A percentile compares a stretch with the other conserved stretches of the same genome.
These are phyloP conservation scores for Coniochaeta sp. DNA, from an alignment of 2,329 filamentous ascomycete species.

Conservation along the genomic window DNA sequence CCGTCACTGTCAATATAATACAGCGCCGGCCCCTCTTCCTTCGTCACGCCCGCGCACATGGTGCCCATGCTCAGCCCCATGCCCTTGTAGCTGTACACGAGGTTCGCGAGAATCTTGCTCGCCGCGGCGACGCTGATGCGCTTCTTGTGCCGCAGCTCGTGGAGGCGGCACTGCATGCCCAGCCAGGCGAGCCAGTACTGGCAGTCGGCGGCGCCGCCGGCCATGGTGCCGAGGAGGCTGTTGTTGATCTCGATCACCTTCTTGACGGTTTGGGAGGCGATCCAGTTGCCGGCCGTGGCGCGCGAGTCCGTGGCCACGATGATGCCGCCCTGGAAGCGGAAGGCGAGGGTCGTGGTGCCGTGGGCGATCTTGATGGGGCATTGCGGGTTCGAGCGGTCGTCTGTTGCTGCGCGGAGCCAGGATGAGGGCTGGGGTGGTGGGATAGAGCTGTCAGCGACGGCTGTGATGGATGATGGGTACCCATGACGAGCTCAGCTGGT, in stretches of 20 bases:
- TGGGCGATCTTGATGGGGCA: slow-evolving; percentile 99
- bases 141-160: slow-evolving; percentile 98
- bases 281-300: slow-evolving; percentile 97
- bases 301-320: slow-evolving; percentile 97
- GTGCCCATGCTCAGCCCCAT: slow-evolving; percentile 99
- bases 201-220: slow-evolving; percentile 95
- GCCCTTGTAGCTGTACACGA: slow-evolving; percentile 98
- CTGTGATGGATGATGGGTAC: no score
- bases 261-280: slow-evolving; percentile 98
- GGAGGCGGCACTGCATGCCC: slow-evolving; percentile 97
- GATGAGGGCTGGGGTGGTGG: slow-evolving; percentile 63
- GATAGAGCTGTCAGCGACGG: neutral
- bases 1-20: slow-evolving; percentile 99
- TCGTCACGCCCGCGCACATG: slow-evolving; percentile 96
- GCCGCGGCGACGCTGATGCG: slow-evolving; percentile 96
- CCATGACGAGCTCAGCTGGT: slow-evolving; percentile 6
- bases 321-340: slow-evolving; percentile 97
- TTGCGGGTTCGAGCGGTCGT: slow-evolving; percentile 93
- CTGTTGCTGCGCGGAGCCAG: slow-evolving; percentile 94
- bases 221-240: slow-evolving; percentile 93
- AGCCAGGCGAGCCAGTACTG: slow-evolving; percentile 99
- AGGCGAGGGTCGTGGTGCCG: slow-evolving; percentile 95
- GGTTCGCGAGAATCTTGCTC: slow-evolving; percentile 96
- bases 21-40: slow-evolving; percentile 89
- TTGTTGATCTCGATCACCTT: slow-evolving; percentile 99